Evolutionary conservation across 805 yeast genomes (phyloP).

Genomic region (Yamadazyma tumulicola): DNA sequence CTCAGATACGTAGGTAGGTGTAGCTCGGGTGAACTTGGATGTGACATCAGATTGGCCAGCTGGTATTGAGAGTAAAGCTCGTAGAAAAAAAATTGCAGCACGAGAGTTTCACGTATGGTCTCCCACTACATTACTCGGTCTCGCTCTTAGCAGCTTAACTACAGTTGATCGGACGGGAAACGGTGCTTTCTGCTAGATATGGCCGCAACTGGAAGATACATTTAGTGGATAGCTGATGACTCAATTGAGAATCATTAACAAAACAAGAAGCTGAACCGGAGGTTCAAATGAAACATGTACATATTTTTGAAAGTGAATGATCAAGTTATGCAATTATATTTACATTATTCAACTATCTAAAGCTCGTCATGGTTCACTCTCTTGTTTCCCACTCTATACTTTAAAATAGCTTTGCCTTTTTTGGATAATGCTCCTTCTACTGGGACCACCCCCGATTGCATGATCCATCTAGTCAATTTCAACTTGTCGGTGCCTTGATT

Average conservation of each 20-base stretch:
- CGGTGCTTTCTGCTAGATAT: slow-evolving; percentile 58
- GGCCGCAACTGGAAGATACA: slow-evolving; percentile 47
- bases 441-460: slow-evolving; percentile 23
- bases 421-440: slow-evolving; percentile 37
- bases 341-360: slow-evolving; percentile 7
- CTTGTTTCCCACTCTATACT: slow-evolving; percentile 28
- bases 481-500: slow-evolving; percentile 27
- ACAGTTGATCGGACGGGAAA: slow-evolving; percentile 62
- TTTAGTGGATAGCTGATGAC: too few species aligned
- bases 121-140: slow-evolving; percentile 57
- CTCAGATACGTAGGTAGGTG: too few species aligned
- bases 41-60: too few species aligned
- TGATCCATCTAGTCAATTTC: slow-evolving; percentile 31
- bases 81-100: slow-evolving; percentile 48
- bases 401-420: slow-evolving; percentile 26
- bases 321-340: neutral
- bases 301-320: neutral
- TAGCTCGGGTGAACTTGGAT: too few species aligned
- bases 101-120: slow-evolving; percentile 58
- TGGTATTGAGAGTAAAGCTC: too few species aligned
- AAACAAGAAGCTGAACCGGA: too few species aligned
- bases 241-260: too few species aligned
- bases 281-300: too few species aligned
- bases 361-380: slow-evolving; percentile 25
- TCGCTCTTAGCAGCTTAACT: slow-evolving; percentile 57